These are phyloP conservation scores for Apostasia ramifera DNA, from an alignment of 106 monocot genomes.

Conservation along the genomic window DNA sequence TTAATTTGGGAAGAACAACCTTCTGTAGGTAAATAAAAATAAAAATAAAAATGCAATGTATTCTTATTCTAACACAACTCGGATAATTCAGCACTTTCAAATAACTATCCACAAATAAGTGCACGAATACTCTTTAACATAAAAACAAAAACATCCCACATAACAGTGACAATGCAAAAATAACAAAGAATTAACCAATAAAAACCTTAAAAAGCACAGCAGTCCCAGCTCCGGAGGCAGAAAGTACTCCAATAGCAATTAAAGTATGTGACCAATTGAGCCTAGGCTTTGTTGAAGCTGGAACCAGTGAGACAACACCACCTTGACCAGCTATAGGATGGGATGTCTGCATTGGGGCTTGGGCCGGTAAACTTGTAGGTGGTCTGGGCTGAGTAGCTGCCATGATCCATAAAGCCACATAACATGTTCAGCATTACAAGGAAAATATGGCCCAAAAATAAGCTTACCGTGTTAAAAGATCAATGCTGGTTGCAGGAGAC, in stretches of 20 bases:
- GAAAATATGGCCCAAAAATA: no score
- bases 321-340: slow-evolving; percentile 30
- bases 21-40: slow-evolving; percentile 33
- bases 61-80: not conserved
- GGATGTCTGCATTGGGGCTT: slow-evolving; percentile 21
- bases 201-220: slow-evolving; percentile 78
- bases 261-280: slow-evolving; percentile 69
- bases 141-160: not conserved
- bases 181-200: not conserved
- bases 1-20: slow-evolving; percentile 60
- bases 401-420: slow-evolving; percentile 2
- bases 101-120: not conserved
- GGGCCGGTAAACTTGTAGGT: slow-evolving; percentile 24
- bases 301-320: slow-evolving; percentile 18
- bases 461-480: no score
- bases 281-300: slow-evolving; percentile 17
- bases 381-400: slow-evolving; percentile 27
- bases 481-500: no score
- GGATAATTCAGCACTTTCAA: not conserved
- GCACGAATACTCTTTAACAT: no score
- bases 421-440: not conserved
- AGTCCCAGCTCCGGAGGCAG: slow-evolving; percentile 80
- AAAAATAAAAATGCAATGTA: not conserved
- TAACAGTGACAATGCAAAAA: not conserved
- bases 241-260: slow-evolving; percentile 59